Evolutionary conservation across 306 rosid species (phyloP).

Genomic region (Carpinus fangiana): DNA sequence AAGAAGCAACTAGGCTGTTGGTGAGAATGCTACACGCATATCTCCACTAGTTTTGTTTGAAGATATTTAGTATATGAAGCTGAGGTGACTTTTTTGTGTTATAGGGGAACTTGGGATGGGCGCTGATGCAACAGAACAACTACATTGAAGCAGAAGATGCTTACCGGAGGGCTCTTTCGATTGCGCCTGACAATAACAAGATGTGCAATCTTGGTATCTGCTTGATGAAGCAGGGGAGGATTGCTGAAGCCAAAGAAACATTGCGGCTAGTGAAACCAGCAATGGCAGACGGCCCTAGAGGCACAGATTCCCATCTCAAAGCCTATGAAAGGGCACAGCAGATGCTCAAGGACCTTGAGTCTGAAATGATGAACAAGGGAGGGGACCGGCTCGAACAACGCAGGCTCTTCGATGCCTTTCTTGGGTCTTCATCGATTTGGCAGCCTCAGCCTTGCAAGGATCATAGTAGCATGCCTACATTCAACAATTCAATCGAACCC

Average conservation of each 20-base stretch:
- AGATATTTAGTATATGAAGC: not conserved
- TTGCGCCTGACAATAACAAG: slow-evolving; percentile 87
- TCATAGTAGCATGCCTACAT: slow-evolving; percentile 36
- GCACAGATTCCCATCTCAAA: slow-evolving; percentile 93
- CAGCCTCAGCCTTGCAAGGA: slow-evolving; percentile 99
- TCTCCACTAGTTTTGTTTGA: not conserved
- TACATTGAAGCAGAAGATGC: slow-evolving; percentile 97
- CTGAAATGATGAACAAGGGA: slow-evolving; percentile 77
- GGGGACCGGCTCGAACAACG: slow-evolving; percentile 84
- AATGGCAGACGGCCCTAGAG: slow-evolving; percentile 91
- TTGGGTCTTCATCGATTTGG: slow-evolving; percentile 98
- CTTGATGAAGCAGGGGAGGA: slow-evolving; percentile 97
- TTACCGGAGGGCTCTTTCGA: slow-evolving; percentile 74
- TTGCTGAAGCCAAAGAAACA: slow-evolving; percentile 81
- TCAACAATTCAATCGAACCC: slow-evolving; percentile 20
- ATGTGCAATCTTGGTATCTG: slow-evolving; percentile 98
- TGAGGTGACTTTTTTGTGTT: slow-evolving; percentile 6
- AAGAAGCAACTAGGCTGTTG: slow-evolving; percentile 94
- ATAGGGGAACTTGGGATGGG: slow-evolving; percentile 98
- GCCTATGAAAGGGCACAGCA: slow-evolving; percentile 99
- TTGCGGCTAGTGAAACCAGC: slow-evolving; percentile 81
- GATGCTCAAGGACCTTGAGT: slow-evolving; percentile 89
- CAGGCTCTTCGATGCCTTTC: slow-evolving; percentile 81
- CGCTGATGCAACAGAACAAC: slow-evolving; percentile 92
- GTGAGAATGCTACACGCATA: slow-evolving; percentile 37